phyloP scores from a whole-genome alignment of 2,329 filamentous ascomycete genomes.

The Arthrobotrys pseudoclavata region DNA sequence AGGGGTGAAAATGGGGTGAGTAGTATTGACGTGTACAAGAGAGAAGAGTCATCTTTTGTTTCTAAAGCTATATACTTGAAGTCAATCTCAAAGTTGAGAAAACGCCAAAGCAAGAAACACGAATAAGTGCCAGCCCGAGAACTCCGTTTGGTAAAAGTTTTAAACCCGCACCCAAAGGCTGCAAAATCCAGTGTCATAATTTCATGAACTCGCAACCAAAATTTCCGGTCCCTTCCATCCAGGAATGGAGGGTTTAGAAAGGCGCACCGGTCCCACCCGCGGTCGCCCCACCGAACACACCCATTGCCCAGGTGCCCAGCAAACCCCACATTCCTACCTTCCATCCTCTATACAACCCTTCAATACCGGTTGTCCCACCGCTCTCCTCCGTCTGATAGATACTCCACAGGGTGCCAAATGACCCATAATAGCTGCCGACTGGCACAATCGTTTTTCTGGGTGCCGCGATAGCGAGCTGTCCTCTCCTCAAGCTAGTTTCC shows the following conservation, averaged over 20 bases:
- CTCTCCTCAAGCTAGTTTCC: constrained; percentile 90
- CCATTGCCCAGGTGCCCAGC: constrained; percentile 71
- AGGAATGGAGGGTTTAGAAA: constrained; percentile 25
- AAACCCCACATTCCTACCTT: constrained; percentile 72
- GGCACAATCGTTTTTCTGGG: constrained; percentile 81
- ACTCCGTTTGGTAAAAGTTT: constrained; percentile 31
- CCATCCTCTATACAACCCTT: constrained; percentile 73
- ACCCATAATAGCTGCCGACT: constrained; percentile 83
- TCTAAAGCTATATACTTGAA: constrained; percentile 46
- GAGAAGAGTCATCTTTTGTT: constrained; percentile 46
- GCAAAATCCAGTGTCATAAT: constrained; percentile 43
- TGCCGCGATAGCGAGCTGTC: constrained; percentile 78
- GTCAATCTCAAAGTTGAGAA: constrained; percentile 24
- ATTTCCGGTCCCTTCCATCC: constrained; percentile 1
- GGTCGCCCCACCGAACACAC: constrained; percentile 65
- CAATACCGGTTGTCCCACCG: constrained; percentile 67
- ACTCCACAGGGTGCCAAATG: constrained; percentile 90
- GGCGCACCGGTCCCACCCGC: constrained; percentile 62
- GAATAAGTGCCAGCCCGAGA: constrained; percentile 26
- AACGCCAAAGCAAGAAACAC: constrained; percentile 34
- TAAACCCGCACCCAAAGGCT: constrained; percentile 9
- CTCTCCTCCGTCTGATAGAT: constrained; percentile 85
- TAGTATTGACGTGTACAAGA: constrained; percentile 33
- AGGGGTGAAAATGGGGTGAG: constrained; percentile 11
- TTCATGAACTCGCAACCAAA: constrained; percentile 38